phyloP scores from a whole-genome alignment of 192 early-diverging fungal genomes.

The Coemansia sp. region DNA sequence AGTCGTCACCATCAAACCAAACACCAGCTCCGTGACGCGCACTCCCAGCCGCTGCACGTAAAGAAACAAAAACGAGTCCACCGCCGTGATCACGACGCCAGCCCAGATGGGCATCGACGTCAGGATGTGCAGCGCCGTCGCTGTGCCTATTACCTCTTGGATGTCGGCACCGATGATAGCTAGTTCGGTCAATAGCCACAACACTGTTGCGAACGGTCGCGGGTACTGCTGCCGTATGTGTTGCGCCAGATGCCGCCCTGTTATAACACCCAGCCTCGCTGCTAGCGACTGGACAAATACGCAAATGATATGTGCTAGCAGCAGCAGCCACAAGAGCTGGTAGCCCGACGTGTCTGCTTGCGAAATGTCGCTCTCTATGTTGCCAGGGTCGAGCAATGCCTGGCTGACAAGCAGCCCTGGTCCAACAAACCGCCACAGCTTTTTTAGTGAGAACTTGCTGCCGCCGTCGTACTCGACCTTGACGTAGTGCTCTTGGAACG shows the following conservation, averaged over 20 bases:
- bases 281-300: slow-evolving; percentile 63
- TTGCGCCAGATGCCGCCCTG: slow-evolving; percentile 65
- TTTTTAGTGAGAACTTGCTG: slow-evolving; percentile 55
- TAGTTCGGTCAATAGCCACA: slow-evolving; percentile 64
- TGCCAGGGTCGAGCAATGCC: slow-evolving; percentile 70
- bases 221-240: slow-evolving; percentile 54
- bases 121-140: slow-evolving; percentile 80
- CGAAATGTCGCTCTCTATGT: slow-evolving; percentile 71
- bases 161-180: slow-evolving; percentile 72
- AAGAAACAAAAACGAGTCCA: slow-evolving; percentile 82
- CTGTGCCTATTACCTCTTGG: slow-evolving; percentile 84
- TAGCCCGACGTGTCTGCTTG: slow-evolving; percentile 63
- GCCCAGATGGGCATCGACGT: slow-evolving; percentile 67
- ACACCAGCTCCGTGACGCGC: slow-evolving; percentile 70
- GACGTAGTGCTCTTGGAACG: slow-evolving; percentile 29
- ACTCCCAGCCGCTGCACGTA: slow-evolving; percentile 62
- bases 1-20: slow-evolving; percentile 67
- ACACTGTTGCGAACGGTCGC: slow-evolving; percentile 40
- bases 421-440: slow-evolving; percentile 62
- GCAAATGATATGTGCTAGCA: slow-evolving; percentile 62
- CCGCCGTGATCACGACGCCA: slow-evolving; percentile 76
- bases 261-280: slow-evolving; percentile 63
- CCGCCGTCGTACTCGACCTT: slow-evolving; percentile 34
- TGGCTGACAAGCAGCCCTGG: slow-evolving; percentile 61
- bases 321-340: slow-evolving; percentile 62